Conservation (phyloP, 2,329 filamentous ascomycete species). For the Sarocladiaceae sp. region DNA sequence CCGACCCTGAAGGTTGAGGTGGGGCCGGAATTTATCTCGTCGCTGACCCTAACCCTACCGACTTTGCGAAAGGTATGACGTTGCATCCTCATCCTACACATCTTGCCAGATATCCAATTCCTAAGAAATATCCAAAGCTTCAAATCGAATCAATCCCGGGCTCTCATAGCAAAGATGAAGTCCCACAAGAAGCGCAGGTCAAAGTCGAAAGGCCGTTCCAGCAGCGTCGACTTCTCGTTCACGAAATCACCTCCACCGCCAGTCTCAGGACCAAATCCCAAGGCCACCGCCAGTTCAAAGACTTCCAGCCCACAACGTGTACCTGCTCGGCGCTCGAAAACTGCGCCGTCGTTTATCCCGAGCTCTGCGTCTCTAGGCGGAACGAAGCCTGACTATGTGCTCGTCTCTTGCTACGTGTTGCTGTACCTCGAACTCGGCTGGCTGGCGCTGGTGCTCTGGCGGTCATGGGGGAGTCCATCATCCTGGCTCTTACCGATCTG, state of each 20-base stretch:
- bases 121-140: no score
- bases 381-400: conserved; percentile 37
- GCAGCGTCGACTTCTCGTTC: not conserved
- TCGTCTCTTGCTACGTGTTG: conserved; percentile 47
- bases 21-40: not conserved
- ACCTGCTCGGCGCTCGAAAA: not conserved
- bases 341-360: conserved; percentile 10
- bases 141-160: no score
- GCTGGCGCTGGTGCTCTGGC: conserved; percentile 54
- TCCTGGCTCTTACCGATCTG: not conserved
- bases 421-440: conserved; percentile 54
- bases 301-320: not conserved
- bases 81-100: no score
- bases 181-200: not conserved
- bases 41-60: not conserved
- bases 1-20: not conserved
- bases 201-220: conserved; percentile 4
- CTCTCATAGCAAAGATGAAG: not conserved
- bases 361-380: conserved; percentile 58
- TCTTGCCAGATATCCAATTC: no score
- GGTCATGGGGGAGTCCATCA: conserved; percentile 26
- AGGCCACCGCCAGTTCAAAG: not conserved
- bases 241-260: not conserved
- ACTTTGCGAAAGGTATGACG: not conserved
- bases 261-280: not conserved